Base-by-base conservation (phyloP, 2,329 filamentous ascomycete species). In the Cladosporium sp. region DNA sequence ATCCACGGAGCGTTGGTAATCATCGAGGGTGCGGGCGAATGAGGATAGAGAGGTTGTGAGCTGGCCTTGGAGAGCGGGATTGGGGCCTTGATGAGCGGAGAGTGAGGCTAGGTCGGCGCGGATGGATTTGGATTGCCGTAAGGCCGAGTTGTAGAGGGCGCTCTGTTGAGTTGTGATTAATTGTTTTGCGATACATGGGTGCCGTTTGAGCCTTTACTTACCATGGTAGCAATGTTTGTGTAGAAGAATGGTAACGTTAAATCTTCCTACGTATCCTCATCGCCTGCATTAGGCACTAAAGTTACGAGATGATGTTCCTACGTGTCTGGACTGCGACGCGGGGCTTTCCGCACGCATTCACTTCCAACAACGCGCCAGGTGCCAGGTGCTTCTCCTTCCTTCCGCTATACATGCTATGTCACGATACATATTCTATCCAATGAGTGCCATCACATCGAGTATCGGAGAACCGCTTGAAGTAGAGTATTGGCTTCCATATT, bases 11-110 rank as follows among this genome's bases (percentile, higher is more conserved):
- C 84, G 83, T 69, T 88, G 85, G 79, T 99, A 99, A 72, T 97
- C 92, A 76, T 97, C 92, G 64, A 99, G 82, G 0, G 91, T 96
- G 61, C 94, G 90, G 49, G 89, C 85, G 74, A 99, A 92, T 60
- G 92, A 86, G 43, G 89, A 86, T 30, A 95, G 78, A 14, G 89
- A 89, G 19, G 86, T 88, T n/a, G 88, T 88, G 64, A 91, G 84
- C 74, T 91, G 88, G 70, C 88, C 88, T 65, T 74, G 80, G 70
- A 62, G 73, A 66, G 65, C 74, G 37, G 58, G 39, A 20, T 54
- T 59, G 25, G 58, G 37, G 76, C 75, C 70, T 37, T 79, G 54
- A 83, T 80, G 40, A 85, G 86, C 51, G 81, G 80, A 54, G 82
- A 81, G 30, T 78, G 74, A 8, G 80, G 87, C 81, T 63, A 95